Percentiles rank a stretch among this genome's conserved stretches.
Conservation (phyloP, 495 filamentous ascomycete species). For the Terfezia claveryi region DNA sequence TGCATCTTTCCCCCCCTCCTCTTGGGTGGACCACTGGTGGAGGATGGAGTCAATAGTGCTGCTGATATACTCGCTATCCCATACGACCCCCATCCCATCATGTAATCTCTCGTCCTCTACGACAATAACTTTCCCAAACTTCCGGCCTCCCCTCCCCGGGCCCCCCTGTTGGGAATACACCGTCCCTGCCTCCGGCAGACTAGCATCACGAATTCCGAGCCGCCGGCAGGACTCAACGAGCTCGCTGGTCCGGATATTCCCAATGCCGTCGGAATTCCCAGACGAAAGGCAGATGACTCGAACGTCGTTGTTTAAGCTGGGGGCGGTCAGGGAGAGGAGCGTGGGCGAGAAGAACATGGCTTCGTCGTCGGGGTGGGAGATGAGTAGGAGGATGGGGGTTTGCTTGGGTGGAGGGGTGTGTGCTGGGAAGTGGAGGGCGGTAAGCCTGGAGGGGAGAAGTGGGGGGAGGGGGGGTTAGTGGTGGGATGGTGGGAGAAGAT, state of each 20-base stretch:
- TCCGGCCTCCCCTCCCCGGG: too few relatives aligned
- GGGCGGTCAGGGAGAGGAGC: conserved; percentile 53
- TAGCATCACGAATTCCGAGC: conserved; percentile 41
- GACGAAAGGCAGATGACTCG: conserved; percentile 62
- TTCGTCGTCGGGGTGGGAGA: conserved; percentile 95
- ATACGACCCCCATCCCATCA: conserved; percentile 35
- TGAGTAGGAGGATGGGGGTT: conserved; percentile 52
- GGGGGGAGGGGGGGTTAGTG: too few relatives aligned
- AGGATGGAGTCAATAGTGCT: not conserved
- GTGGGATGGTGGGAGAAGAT: too few relatives aligned
- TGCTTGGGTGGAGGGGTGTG: too few relatives aligned
- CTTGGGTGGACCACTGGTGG: too few relatives aligned
- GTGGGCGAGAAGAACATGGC: conserved; percentile 98
- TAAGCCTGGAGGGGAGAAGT: conserved; percentile 27
- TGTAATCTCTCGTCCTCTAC: conserved; percentile 33
- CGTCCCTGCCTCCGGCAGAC: too few relatives aligned
- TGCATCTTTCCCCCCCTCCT: not conserved
- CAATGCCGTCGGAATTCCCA: conserved; percentile 74
- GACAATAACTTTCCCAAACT: conserved; percentile 41
- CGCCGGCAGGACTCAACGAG: conserved; percentile 51
- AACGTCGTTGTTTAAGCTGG: conserved; percentile 57
- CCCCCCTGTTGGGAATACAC: too few relatives aligned
- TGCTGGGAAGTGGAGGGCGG: too few relatives aligned
- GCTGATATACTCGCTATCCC: not conserved
- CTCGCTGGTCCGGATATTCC: conserved; percentile 59